Conservation (phyloP, 2,329 filamentous ascomycete species). For the Pseudocercospora ulei region DNA sequence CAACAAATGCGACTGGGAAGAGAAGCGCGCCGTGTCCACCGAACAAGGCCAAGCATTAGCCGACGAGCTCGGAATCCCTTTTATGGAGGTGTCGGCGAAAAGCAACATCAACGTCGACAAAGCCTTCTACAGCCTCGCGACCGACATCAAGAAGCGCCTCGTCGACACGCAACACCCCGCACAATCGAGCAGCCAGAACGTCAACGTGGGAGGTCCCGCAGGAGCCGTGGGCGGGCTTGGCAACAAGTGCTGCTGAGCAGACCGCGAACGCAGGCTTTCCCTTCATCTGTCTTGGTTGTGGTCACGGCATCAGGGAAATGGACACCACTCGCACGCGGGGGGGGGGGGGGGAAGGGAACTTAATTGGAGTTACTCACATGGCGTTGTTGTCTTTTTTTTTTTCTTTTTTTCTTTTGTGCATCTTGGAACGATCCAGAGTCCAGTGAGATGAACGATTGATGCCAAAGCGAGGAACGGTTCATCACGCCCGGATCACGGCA, state of each 20-base stretch:
- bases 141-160: conserved; percentile 96
- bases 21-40: conserved; percentile 88
- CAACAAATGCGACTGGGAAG: conserved; percentile 99
- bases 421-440: no score
- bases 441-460: no score
- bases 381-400: no score
- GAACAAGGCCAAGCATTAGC: conserved; percentile 89
- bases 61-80: conserved; percentile 91
- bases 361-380: no score
- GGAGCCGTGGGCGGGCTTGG: conserved; percentile 29
- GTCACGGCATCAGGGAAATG: no score
- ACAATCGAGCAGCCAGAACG: conserved; percentile 60
- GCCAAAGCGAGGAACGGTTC: no score
- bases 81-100: conserved; percentile 97
- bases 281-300: no score
- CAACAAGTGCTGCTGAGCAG: conserved; percentile 62
- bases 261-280: no score
- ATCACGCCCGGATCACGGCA: no score
- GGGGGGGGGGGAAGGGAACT: no score
- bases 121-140: conserved; percentile 89
- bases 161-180: conserved; percentile 65
- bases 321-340: no score
- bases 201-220: conserved; percentile 29
- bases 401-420: no score
- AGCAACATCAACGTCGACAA: conserved; percentile 99